phyloP scores from a whole-genome alignment of 108 stramenopile genomes.

The Aurantiochytrium sp. region DNA sequence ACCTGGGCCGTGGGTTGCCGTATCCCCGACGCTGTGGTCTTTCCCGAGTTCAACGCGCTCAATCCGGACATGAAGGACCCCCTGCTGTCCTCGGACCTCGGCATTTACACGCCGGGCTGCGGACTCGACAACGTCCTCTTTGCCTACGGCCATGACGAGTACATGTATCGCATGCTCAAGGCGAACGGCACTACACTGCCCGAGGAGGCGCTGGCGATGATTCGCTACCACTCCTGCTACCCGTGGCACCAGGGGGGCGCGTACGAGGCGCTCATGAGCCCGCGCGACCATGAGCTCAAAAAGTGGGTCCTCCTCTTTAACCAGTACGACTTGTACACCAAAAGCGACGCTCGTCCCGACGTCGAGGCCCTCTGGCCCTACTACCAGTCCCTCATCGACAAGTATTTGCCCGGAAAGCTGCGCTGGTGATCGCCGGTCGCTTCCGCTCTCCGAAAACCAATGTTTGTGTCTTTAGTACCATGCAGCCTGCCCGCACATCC shows the following conservation, averaged over 20 bases:
- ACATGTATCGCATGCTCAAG: conserved; percentile 76
- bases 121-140: conserved; percentile 64
- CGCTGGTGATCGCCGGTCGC: conserved; percentile 52
- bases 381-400: conserved; percentile 62
- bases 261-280: conserved; percentile 61
- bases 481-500: background rate
- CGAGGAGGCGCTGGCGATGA: conserved; percentile 69
- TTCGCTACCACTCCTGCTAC: conserved; percentile 68
- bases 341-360: conserved; percentile 64
- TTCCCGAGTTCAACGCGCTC: conserved; percentile 65
- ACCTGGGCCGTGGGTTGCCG: conserved; percentile 70
- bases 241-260: conserved; percentile 70
- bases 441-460: background rate
- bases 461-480: background rate
- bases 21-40: conserved; percentile 60
- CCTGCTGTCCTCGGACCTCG: conserved; percentile 57
- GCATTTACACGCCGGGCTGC: conserved; percentile 66
- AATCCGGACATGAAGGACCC: conserved; percentile 69
- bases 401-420: conserved; percentile 67
- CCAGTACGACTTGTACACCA: conserved; percentile 70
- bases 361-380: conserved; percentile 67
- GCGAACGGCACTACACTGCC: conserved; percentile 64
- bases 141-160: conserved; percentile 76
- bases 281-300: conserved; percentile 57
- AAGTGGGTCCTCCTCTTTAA: conserved; percentile 71